Evolutionary conservation across 352 stramenopile genomes (phyloP).

Genomic region (Globisporangium megalacanthum): DNA sequence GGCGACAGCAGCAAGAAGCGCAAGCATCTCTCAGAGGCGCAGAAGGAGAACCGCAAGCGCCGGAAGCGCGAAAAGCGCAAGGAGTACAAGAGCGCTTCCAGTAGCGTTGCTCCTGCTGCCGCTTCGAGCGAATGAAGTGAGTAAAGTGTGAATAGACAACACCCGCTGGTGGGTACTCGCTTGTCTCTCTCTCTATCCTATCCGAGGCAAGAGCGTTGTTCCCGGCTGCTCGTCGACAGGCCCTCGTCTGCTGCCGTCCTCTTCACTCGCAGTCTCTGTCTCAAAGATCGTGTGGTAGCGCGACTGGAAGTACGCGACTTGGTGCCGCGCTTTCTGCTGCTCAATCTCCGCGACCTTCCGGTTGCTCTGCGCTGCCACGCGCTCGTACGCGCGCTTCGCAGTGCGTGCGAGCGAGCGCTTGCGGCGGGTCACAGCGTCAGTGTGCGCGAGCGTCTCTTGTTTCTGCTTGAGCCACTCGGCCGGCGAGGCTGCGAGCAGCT

Average conservation of each 20-base stretch:
- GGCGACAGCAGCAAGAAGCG: constrained; percentile 39
- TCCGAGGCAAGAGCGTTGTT: background rate
- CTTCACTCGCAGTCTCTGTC: background rate
- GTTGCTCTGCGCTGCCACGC: constrained; percentile 40
- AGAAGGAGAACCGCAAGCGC: constrained; percentile 72
- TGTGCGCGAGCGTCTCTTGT: constrained; percentile 22
- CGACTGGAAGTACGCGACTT: constrained; percentile 39
- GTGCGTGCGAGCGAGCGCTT: constrained; percentile 27
- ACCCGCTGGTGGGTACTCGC: background rate
- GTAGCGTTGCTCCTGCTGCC: background rate
- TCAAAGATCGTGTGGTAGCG: constrained; percentile 21
- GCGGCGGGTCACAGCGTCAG: constrained; percentile 16
- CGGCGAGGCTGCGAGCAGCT: constrained; percentile 19
- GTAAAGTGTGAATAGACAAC: background rate
- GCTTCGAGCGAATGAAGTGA: background rate
- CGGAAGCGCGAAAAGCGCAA: constrained; percentile 66
- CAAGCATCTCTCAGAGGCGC: constrained; percentile 51
- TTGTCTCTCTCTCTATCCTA: background rate
- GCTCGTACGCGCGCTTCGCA: constrained; percentile 40
- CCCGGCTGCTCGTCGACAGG: background rate
- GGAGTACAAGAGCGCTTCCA: constrained; percentile 13
- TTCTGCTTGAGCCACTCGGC: constrained; percentile 42
- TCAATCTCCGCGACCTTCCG: constrained; percentile 48
- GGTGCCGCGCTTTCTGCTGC: constrained; percentile 34
- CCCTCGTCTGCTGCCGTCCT: background rate